A percentile compares a stretch with the other conserved stretches of the same genome.
Evolutionary conservation across 306 rosid genomes (phyloP).

Genomic region (Quillaja saponaria): DNA sequence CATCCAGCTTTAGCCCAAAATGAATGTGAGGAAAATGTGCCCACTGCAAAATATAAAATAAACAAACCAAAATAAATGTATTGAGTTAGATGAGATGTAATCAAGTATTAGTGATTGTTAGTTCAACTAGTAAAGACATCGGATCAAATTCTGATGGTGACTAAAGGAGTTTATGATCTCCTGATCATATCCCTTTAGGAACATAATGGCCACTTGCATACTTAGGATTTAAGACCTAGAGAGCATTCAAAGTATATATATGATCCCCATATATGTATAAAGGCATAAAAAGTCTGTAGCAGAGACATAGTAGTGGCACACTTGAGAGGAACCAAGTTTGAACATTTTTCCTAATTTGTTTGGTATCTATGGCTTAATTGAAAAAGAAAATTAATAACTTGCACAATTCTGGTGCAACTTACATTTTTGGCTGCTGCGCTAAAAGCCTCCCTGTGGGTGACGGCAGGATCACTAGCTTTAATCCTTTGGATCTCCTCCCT

Average conservation of each 20-base stretch:
- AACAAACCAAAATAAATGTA: background rate
- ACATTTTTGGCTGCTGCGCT: conserved; percentile 98
- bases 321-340: background rate
- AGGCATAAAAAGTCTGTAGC: background rate
- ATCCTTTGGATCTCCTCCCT: conserved; percentile 99
- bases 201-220: too few species aligned
- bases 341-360: too few species aligned
- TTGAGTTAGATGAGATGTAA: too few species aligned
- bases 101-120: too few species aligned
- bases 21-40: conserved; percentile 99
- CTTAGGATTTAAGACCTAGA: too few species aligned
- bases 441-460: conserved; percentile 96
- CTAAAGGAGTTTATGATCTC: too few species aligned
- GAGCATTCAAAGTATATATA: background rate
- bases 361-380: background rate
- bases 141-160: too few species aligned
- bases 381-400: background rate
- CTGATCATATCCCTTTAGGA: too few species aligned
- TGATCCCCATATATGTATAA: too few species aligned
- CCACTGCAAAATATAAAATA: conserved; percentile 58
- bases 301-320: background rate
- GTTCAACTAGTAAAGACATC: too few species aligned
- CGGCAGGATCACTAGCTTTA: conserved; percentile 88
- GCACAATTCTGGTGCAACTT: conserved; percentile 33
- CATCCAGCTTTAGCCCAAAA: conserved; percentile 89